Conservation (phyloP, 1,284 basidiomycete species). For the Omphalotus olearius region DNA sequence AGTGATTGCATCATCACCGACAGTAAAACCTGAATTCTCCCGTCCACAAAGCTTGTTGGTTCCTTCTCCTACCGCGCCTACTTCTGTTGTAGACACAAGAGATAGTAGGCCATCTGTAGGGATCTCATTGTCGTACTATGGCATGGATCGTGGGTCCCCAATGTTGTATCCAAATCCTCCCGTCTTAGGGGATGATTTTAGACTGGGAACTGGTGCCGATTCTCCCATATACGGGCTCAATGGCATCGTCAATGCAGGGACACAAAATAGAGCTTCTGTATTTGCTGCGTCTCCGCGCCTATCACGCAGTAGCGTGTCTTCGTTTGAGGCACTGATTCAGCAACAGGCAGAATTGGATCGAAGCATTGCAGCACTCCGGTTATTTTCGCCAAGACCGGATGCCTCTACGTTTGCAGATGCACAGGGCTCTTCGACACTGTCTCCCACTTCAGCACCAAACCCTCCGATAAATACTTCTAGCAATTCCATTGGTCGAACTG, state of each 20-base stretch:
- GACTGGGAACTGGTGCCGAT: slow-evolving; percentile 20
- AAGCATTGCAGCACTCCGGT: slow-evolving; percentile 54
- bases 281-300: slow-evolving; percentile 17
- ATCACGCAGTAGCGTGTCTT: slow-evolving; percentile 25
- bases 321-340: slow-evolving; percentile 50
- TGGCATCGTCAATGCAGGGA: slow-evolving; percentile 27
- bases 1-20: not conserved
- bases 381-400: slow-evolving; percentile 36
- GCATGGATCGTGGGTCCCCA: slow-evolving; percentile 22
- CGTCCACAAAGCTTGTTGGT: not conserved
- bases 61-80: not conserved
- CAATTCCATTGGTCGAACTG: slow-evolving; percentile 5
- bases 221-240: slow-evolving; percentile 49
- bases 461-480: not conserved
- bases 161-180: slow-evolving; percentile 15
- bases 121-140: slow-evolving; percentile 36
- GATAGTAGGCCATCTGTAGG: slow-evolving; percentile 22
- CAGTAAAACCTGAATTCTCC: not conserved
- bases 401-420: slow-evolving; percentile 22
- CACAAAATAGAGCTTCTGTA: slow-evolving; percentile 9
- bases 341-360: slow-evolving; percentile 63
- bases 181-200: slow-evolving; percentile 7
- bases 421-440: not conserved
- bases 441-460: not conserved
- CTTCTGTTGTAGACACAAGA: slow-evolving; percentile 5